Evolutionary conservation across 768 basidiomycete genomes (phyloP), one percentile per base, ranked within the genome.

Genomic region (Coprinopsis strossmayeri): DNA sequence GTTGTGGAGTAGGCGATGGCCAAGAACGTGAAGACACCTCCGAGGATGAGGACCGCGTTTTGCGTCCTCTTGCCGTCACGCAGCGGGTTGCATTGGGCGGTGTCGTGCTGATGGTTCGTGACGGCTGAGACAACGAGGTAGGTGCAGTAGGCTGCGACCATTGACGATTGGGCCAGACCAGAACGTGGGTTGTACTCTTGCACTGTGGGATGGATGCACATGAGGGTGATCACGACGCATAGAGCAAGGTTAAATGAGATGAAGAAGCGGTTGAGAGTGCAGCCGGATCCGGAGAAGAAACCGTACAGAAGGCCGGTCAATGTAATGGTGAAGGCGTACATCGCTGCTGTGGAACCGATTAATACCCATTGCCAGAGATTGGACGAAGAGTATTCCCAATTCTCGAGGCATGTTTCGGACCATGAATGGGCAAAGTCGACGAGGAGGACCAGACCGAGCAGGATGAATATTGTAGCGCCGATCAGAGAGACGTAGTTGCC

Each of bases 341-440:
- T 85, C 39, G 78, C 70, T n/a, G 84, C 83, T 0, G 96, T 97
- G 5, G 93, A 95, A 3, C 89, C 84, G 46, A 99, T 83, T 46
- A 98, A 84, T 49, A 95, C 81, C 81, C 87, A 97, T 63, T 96
- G 92, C 96, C 96, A 99, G 44, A 94, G 66, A 55, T 85, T 87
- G 9, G 92, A 94, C 38, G 71, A 67, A 1, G 80, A 81, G 50
- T 81, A 80, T 64, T 97, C 95, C 94, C 92, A 97, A 47, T 92
- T 91, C 55, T 95, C 86, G 45, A 97, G 77, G 63, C 95, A 98
- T 4, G 83, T 94, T 67, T 99, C 96, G 13, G 92, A 91, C 94
- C 94, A 98, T 3, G 91, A 87, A 63, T 99, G 96, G 1, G 96
- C 96, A 60, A 98, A 98, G 71, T 99, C 96, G 65, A 99, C 87